Percentiles rank a stretch among this genome's conserved stretches.
Conservation (phyloP, 2,329 filamentous ascomycete species). For the Elsinoe ampelina region DNA sequence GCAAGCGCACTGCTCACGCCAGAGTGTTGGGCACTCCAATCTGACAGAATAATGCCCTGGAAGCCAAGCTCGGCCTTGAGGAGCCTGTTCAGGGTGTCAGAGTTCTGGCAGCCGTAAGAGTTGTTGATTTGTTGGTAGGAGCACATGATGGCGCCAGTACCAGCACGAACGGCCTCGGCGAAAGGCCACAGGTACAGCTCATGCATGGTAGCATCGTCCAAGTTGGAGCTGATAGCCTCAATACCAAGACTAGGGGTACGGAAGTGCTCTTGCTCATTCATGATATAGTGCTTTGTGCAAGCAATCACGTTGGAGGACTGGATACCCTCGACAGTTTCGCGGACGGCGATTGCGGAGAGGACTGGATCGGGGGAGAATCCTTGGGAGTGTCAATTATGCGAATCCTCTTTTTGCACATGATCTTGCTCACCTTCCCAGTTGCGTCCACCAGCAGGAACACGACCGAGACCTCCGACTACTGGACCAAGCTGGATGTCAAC, state of each 20-base stretch:
- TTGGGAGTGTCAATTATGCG: constrained; percentile 3
- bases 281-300: constrained; percentile 68
- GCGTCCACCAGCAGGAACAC: constrained; percentile 56
- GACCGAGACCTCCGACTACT: constrained; percentile 64
- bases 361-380: constrained; percentile 64
- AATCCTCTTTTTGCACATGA: background rate
- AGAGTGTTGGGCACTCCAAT: constrained; percentile 67
- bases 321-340: constrained; percentile 66
- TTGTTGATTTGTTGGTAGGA: constrained; percentile 74
- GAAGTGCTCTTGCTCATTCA: constrained; percentile 67
- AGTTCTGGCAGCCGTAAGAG: constrained; percentile 72
- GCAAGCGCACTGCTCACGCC: constrained; percentile 58
- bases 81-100: constrained; percentile 62
- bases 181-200: constrained; percentile 55
- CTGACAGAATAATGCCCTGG: constrained; percentile 67
- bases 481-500: constrained; percentile 68
- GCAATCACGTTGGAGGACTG: constrained; percentile 76
- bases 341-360: constrained; percentile 62
- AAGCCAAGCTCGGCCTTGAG: constrained; percentile 74
- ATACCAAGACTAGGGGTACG: constrained; percentile 35
- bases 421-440: constrained; percentile 57
- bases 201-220: constrained; percentile 56
- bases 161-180: constrained; percentile 42
- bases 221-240: constrained; percentile 51
- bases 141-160: constrained; percentile 45